These are phyloP conservation scores for Populus hybrid DNA, from an alignment of 441 rosid species.

Conservation along the genomic window DNA sequence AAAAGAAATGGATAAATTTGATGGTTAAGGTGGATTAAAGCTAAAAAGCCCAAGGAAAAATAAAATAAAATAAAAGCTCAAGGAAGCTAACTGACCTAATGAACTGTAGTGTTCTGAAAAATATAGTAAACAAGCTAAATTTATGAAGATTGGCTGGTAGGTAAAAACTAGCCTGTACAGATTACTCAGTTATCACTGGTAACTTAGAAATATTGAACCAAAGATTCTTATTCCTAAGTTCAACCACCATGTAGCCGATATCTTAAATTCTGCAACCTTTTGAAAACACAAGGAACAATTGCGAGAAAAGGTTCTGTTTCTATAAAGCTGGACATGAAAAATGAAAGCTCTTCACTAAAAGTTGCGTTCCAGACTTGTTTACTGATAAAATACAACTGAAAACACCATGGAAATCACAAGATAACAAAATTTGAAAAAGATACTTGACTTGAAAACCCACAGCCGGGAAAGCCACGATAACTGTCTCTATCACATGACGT, in stretches of 20 bases:
- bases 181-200: background rate
- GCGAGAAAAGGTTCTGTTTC: background rate
- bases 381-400: slow-evolving; percentile 3
- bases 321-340: background rate
- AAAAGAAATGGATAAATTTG: too few species aligned
- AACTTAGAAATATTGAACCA: too few species aligned
- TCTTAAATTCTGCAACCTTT: too few species aligned
- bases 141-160: background rate
- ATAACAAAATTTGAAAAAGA: slow-evolving; percentile 16
- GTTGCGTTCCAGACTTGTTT: slow-evolving; percentile 9
- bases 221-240: background rate
- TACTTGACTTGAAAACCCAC: background rate
- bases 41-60: too few species aligned
- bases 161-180: background rate
- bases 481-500: slow-evolving; percentile 5
- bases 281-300: background rate
- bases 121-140: too few species aligned
- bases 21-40: too few species aligned
- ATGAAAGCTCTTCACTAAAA: background rate
- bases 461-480: slow-evolving; percentile 1
- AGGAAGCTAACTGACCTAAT: too few species aligned
- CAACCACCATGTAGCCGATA: background rate
- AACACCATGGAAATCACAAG: background rate
- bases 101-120: too few species aligned
- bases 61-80: too few species aligned